Evolutionary conservation across 257 asterid genomes (phyloP).

Genomic region (Petunia axillaris): DNA sequence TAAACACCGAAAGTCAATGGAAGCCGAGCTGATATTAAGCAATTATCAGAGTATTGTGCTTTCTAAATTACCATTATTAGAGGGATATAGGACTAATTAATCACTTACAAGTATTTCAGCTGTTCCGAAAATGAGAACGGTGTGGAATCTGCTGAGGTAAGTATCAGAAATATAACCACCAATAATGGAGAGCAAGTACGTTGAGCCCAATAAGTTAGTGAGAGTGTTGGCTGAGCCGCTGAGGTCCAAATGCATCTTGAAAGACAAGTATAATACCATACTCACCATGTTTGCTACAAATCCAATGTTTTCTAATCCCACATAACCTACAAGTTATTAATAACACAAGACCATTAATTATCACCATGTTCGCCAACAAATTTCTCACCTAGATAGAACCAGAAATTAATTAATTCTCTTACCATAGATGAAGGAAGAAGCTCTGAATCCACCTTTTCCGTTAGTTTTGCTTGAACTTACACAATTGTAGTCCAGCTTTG

Average conservation of each 20-base stretch:
- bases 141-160: conserved; percentile 49
- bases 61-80: too few species aligned
- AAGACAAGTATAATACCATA: conserved; percentile 59
- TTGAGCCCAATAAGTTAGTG: conserved; percentile 62
- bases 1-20: too few species aligned
- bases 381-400: background rate
- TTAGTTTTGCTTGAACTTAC: conserved; percentile 32
- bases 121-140: conserved; percentile 53
- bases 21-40: too few species aligned
- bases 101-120: conserved; percentile 47
- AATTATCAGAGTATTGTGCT: too few species aligned
- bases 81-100: background rate
- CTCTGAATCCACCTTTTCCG: conserved; percentile 75
- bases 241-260: conserved; percentile 47
- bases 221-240: conserved; percentile 47
- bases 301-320: conserved; percentile 70
- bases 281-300: conserved; percentile 76
- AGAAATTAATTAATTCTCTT: background rate
- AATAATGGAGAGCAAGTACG: conserved; percentile 56
- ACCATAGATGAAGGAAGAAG: conserved; percentile 78
- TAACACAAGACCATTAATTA: background rate
- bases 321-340: conserved; percentile 39
- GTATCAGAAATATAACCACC: conserved; percentile 63
- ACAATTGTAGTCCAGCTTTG: conserved; percentile 35
- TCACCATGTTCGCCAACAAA: background rate